Evolutionary conservation across 2,329 filamentous ascomycete genomes (phyloP).

Genomic region (Celoporthe dispersa): DNA sequence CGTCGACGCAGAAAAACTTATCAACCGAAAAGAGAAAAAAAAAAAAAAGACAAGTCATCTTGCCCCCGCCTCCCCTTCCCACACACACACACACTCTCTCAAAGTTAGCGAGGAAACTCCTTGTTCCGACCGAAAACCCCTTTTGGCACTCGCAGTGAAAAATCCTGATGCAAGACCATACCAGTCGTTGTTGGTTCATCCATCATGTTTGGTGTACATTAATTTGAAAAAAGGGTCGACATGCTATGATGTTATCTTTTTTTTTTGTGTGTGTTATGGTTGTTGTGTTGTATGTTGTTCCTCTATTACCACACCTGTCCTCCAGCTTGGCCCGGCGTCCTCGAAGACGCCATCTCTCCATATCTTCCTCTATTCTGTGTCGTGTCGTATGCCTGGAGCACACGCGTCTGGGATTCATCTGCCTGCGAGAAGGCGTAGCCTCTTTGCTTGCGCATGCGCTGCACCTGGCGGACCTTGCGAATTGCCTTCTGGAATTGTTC

Average conservation of each 20-base stretch:
- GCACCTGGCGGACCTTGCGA: constrained; percentile 95
- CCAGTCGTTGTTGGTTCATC: constrained; percentile 1
- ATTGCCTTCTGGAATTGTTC: constrained; percentile 99
- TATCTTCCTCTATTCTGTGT: constrained; percentile 89
- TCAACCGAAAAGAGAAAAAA: neutral
- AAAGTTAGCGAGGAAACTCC: constrained; percentile 1
- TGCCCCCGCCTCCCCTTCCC: neutral
- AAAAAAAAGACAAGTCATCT: neutral
- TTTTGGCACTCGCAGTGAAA: neutral
- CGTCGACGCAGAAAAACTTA: neutral
- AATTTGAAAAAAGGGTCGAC: neutral
- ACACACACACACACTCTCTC: no score
- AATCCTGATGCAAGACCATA: neutral
- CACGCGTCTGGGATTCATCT: constrained; percentile 92
- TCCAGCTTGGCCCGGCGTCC: constrained; percentile 15
- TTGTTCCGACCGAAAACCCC: neutral
- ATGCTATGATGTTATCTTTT: neutral
- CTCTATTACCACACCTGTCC: constrained; percentile 2
- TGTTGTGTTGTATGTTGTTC: neutral
- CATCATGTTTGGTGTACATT: constrained; percentile 10
- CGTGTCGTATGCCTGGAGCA: constrained; percentile 97
- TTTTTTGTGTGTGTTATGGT: neutral
- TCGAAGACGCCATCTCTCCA: constrained; percentile 81
- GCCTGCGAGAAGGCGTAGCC: constrained; percentile 98
- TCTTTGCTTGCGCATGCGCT: constrained; percentile 98